A percentile compares a stretch with the other conserved stretches of the same genome.
These are phyloP conservation scores for Thielaviopsis musarum DNA, from an alignment of 2,329 filamentous ascomycete genomes.

Conservation along the genomic window DNA sequence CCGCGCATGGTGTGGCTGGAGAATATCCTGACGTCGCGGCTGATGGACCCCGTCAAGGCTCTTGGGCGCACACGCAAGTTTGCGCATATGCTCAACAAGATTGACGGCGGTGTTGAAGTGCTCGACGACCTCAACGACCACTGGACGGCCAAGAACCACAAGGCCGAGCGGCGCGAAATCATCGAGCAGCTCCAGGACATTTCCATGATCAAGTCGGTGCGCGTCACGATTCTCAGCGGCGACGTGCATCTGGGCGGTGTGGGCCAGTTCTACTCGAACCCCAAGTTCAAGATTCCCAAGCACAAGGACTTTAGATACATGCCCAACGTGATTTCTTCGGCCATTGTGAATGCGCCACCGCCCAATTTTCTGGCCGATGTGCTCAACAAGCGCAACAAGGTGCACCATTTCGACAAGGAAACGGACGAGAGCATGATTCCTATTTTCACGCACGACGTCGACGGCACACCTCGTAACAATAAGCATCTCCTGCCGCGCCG, in stretches of 20 bases:
- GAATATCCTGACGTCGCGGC: slow-evolving; percentile 56
- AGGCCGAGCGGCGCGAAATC: slow-evolving; percentile 70
- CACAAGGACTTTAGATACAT: slow-evolving; percentile 92
- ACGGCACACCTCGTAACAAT: slow-evolving; percentile 81
- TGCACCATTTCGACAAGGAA: slow-evolving; percentile 52
- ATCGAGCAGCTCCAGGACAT: slow-evolving; percentile 86
- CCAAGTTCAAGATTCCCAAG: slow-evolving; percentile 62
- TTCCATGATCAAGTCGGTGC: slow-evolving; percentile 79
- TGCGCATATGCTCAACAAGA: slow-evolving; percentile 67
- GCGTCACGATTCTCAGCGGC: slow-evolving; percentile 80
- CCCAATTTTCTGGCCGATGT: slow-evolving; percentile 79
- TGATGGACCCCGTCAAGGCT: slow-evolving; percentile 81
- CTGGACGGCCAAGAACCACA: slow-evolving; percentile 93
- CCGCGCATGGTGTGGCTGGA: slow-evolving; percentile 57
- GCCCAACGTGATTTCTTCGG: slow-evolving; percentile 86
- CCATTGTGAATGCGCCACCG: slow-evolving; percentile 83
- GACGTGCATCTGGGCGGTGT: slow-evolving; percentile 88
- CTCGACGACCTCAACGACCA: slow-evolving; percentile 88
- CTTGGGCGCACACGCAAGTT: slow-evolving; percentile 68
- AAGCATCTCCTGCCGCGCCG: slow-evolving; percentile 73
- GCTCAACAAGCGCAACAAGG: slow-evolving; percentile 81
- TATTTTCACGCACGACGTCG: slow-evolving; percentile 76
- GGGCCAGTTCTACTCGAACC: slow-evolving; percentile 88
- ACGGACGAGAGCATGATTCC: slow-evolving; percentile 96
- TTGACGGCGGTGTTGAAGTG: slow-evolving; percentile 83